These are phyloP conservation scores for Sclerotiophoma versabilis DNA, from an alignment of 2,329 filamentous ascomycete genomes.

Conservation along the genomic window DNA sequence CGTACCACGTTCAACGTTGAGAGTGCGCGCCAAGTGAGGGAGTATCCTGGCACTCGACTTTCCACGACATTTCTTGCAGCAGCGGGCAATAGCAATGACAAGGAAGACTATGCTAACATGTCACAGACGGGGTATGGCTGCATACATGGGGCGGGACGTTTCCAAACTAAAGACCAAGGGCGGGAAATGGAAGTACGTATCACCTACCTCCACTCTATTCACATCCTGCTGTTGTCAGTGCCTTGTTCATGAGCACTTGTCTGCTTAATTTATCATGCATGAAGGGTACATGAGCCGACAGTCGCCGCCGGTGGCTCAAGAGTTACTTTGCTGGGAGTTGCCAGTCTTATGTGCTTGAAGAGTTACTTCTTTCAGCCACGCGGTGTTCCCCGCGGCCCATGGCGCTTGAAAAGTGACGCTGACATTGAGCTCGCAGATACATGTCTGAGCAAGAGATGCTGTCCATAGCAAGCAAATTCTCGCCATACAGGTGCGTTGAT, in stretches of 20 bases:
- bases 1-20: background rate
- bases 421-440: conserved; percentile 58
- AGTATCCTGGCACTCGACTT: background rate
- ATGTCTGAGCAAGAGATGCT: conserved; percentile 95
- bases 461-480: conserved; percentile 78
- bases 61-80: background rate
- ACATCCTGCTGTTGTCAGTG: background rate
- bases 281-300: conserved; percentile 1
- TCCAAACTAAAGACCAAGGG: conserved; percentile 79
- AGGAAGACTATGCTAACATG: conserved; percentile 17
- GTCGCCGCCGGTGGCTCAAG: background rate
- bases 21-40: conserved; percentile 16
- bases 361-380: background rate
- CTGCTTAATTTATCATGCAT: background rate
- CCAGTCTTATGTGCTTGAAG: background rate
- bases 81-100: background rate
- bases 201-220: background rate
- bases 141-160: conserved; percentile 82
- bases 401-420: background rate
- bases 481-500: conserved; percentile 72
- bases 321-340: background rate
- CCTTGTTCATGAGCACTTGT: background rate
- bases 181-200: conserved; percentile 80
- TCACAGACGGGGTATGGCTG: conserved; percentile 80
- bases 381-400: background rate